Base-by-base conservation (phyloP, 208 protist genomes). In the Polymyxa betae region DNA sequence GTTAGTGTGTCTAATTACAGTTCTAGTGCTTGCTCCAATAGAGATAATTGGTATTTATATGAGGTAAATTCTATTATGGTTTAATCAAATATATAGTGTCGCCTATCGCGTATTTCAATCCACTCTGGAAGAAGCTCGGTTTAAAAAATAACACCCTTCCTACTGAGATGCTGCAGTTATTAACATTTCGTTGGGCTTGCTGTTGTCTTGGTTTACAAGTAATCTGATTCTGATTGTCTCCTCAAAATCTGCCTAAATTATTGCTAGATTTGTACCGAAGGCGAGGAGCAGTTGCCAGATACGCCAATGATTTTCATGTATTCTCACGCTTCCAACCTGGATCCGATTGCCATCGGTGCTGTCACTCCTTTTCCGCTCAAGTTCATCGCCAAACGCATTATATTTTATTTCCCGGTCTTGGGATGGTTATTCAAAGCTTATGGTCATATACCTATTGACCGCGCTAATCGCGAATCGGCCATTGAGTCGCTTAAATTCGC, bases 161-260 rank as follows among this genome's bases (percentile, higher is more conserved):
- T 35, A 82, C 72, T 5, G 72, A 82, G 72, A 43, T 82, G 35
- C 35, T 82, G 72, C 72, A 82, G 72, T 43, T 45, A 35, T 43
- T 45, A n/a, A 45, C 40, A 5, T 82, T 82, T 43, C 72, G 72
- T 16, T 82, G 72, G 72, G 72, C 16, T 16, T 5, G 16, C 5
- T 82, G 5, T 5, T 82, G 72, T n/a, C n/a, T 82, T n/a, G 72
- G 72, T 45, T 82, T 82, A n/a, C 16, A 82, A n/a, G 72, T 82
- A 20, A n/a, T 5, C 35, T 35, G 16, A 20, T 5, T 82, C 72
- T 5, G 16, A 5, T 40, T 5, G 72, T 43, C 12, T 82, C 16
- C n/a, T 20, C 35, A 5, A 40, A 35, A 20, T 43, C 35, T 5
- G 5, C 12, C 72, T 40, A n/a, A 38, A 5, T 40, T 5, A 5